Evolutionary conservation across 2,329 filamentous ascomycete genomes (phyloP), one percentile per base, ranked within the genome.

Genomic region (Teratosphaeria pseudoeucalypti): DNA sequence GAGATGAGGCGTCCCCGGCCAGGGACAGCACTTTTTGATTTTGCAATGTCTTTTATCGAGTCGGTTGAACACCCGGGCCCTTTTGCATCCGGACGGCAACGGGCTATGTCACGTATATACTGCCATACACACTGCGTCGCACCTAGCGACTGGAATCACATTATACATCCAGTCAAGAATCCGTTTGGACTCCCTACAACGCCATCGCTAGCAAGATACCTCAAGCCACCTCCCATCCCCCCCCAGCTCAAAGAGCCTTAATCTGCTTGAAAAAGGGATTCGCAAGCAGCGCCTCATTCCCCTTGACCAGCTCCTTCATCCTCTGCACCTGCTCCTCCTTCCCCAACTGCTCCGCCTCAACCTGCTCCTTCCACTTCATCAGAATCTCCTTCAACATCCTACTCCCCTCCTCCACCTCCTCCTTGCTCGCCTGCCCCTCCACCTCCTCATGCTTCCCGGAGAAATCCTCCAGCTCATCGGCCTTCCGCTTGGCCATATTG

Each of bases 401-500:
- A 71, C 88, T 96, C 7, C 94, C 94, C 72, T 92, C 85, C 67
- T 96, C 91, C 0, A 97, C 88, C 66, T 99, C 91, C 64, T 91
- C 83, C 68, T 90, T 91, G 64, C 82, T 88, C 71, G 90, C 90
- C 65, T 83, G 77, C 52, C 82, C 55, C 34, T 57, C 32, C 23
- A 49, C 56, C 32, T 52, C 57, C 62, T 89, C 86, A 67, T 89
- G 85, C 76, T 91, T 92, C 56, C 83, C 83, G 0, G 89, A 88
- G 68, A 99, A 99, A 73, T 99, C 94, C 73, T 99, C 94, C 39
- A 99, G 81, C 79, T 99, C 95, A 73, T 97, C 94, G 0, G 94
- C 94, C 78, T 99, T 99, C 67, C 94, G 85, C 77, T 95, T 95
- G n/a, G 94, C 94, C 95, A 99, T 99, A 64, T 91, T 90, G 62